Evolutionary conservation across 106 monocot genomes (phyloP), one percentile per base, ranked within the genome.

Genomic region (Dendrobium nobile): DNA sequence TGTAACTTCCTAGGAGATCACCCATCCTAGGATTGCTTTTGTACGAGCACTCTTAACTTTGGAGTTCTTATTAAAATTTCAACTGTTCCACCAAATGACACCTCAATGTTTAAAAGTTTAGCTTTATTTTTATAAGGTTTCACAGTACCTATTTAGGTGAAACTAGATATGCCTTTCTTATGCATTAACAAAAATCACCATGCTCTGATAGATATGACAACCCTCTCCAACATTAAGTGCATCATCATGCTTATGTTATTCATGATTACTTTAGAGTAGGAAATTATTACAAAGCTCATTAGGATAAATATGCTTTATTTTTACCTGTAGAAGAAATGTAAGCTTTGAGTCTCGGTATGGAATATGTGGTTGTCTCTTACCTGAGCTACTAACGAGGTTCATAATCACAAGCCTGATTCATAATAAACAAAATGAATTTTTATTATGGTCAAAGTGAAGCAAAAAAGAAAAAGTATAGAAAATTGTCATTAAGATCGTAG

Each of bases 301-400:
- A 44, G 44, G 43, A 74, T 74, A 74, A n/a, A 10, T 58, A 15
- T 70, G 33, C 13, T 70, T 4, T 33, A 31, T 80, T 59, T 37
- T 47, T 88, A 95, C 97, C 94, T 98, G 97, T 73, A 98, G 91
- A 81, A 98, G 89, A 87, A 98, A 98, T 27, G 97, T 98, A 82
- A 98, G 73, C 84, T 98, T 98, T 82, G 97, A 98, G 89, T 98
- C 97, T 77, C 97, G 83, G 77, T 98, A 98, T 51, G 97, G 97
- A 75, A 98, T 87, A 83, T 98, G 97, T 31, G 79, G 47, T 75
- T 94, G 80, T 80, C 95, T 98, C 75, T 92, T 89, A 74, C 84
- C 92, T 27, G 92, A 91, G 28, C 82, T 85, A 59, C 85, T 75
- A 54, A 92, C 90, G 75, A 98, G 94, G 80, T 98, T 98, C 92